phyloP scores from a whole-genome alignment of 306 rosid species.

The Quercus alba region DNA sequence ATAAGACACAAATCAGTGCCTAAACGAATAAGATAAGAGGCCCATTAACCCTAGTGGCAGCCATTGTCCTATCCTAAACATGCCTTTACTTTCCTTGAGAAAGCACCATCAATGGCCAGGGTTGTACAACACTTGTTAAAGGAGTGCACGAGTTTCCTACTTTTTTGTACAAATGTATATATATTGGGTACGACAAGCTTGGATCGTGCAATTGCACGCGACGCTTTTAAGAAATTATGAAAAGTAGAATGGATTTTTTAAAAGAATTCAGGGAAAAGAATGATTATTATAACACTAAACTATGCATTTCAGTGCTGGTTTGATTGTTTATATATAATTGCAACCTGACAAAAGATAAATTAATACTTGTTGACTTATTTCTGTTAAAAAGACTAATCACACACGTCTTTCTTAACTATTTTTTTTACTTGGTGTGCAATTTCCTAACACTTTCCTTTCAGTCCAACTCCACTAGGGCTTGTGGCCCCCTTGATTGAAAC shows the following conservation, averaged over 20 bases:
- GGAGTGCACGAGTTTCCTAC: constrained; percentile 11
- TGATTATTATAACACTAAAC: neutral
- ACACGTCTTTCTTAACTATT: neutral
- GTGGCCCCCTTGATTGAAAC: constrained; percentile 2
- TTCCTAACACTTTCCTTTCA: constrained; percentile 17
- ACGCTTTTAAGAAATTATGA: constrained; percentile 11
- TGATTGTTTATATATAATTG: neutral
- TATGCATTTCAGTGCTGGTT: constrained; percentile 11
- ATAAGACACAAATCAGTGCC: constrained; percentile 12
- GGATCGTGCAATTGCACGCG: constrained; percentile 33
- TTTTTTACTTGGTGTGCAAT: constrained; percentile 3
- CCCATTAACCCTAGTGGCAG: constrained; percentile 28
- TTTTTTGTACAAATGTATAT: constrained; percentile 1
- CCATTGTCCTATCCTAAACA: constrained; percentile 29
- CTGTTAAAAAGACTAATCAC: neutral
- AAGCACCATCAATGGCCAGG: constrained; percentile 13
- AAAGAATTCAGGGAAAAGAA: constrained; percentile 6
- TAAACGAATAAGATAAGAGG: constrained; percentile 25
- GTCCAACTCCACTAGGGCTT: constrained; percentile 13
- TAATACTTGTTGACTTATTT: constrained; percentile 19
- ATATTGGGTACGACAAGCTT: constrained; percentile 23
- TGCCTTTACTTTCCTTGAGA: constrained; percentile 17
- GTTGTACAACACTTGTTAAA: constrained; percentile 5
- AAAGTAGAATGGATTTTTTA: neutral
- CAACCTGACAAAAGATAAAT: neutral